Base-by-base conservation (phyloP, 768 basidiomycete genomes). In the Infundibulicybe gibba region DNA sequence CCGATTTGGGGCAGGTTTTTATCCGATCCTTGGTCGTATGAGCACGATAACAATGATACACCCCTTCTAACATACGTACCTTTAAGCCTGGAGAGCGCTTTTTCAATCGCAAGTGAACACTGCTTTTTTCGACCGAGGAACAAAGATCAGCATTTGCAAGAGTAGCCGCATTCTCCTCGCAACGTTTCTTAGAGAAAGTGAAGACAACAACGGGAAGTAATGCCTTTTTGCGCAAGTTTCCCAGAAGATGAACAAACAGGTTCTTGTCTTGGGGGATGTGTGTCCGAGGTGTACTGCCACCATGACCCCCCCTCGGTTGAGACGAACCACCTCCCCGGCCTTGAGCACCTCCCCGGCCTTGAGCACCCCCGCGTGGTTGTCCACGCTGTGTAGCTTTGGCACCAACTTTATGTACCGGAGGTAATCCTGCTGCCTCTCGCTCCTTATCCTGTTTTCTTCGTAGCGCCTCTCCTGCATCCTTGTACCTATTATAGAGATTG, bases 381-480 rank as follows among this genome's bases (percentile, higher is more conserved):
- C 83, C 81, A 45, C 84, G 75, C 19, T 79, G 74, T 13, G 79
- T 80, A 9, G 88, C 90, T 37, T 89, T 81, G 13, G 88, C 91
- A 42, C 94, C 94, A 8, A 85, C 76, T 44, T 85, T 79, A 55
- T 91, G 89, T 0, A 94, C 82, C 5, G 93, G 92, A 6, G 86
- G 82, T 31, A 97, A 66, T 0, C 97, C 97, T 2, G 92, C 92
- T 0, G 94, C 94, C 68, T 98, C 94, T 42, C 97, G 80, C 63
- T 98, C 95, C 63, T 97, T 98, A 62, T 98, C 97, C 64, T 99
- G 97, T 67, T 98, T 99, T 32, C 94, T 78, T 43, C 83, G 79
- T 15, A 95, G 70, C 2, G 94, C 85, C 54, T 97, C 93, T 13
- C 82, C 81, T 0, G 97, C 97, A 32, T 87, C 85, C 60, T 92